These are phyloP conservation scores for Pleurozium schreberi DNA, from an alignment of 225 moss, liverwort and hornwort species.

Conservation along the genomic window DNA sequence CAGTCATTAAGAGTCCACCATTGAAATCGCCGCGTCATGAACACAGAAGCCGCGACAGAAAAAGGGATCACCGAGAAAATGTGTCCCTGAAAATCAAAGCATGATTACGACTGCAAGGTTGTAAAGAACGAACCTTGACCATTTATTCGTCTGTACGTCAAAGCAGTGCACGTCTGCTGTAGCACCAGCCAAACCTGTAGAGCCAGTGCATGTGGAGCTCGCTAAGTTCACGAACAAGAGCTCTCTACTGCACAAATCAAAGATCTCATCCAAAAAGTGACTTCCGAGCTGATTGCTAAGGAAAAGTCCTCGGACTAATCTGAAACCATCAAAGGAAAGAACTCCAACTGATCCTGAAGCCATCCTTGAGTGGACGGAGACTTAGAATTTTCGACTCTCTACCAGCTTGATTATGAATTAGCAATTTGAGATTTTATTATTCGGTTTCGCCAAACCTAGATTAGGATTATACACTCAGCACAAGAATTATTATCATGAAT, in stretches of 20 bases:
- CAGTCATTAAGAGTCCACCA: background rate
- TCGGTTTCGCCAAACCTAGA: background rate
- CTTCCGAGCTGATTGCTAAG: background rate
- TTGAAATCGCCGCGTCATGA: background rate
- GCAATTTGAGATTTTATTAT: background rate
- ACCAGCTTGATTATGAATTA: background rate
- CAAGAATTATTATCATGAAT: background rate
- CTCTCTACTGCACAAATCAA: background rate
- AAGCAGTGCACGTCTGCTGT: slow-evolving; percentile 98
- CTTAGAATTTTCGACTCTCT: background rate
- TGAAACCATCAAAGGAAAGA: background rate
- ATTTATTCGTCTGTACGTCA: slow-evolving; percentile 72
- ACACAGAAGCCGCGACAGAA: background rate
- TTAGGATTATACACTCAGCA: background rate
- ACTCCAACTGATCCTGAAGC: background rate
- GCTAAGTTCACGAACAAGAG: background rate
- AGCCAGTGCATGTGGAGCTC: background rate
- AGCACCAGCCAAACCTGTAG: slow-evolving; percentile 85
- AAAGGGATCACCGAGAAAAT: background rate
- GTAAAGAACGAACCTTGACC: slow-evolving; percentile 52
- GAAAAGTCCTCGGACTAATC: background rate
- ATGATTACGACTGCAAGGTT: background rate
- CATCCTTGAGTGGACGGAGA: background rate
- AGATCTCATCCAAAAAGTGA: background rate
- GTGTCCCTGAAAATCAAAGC: background rate